Conservation (phyloP, 805 yeast species). For the Candida maesae region DNA sequence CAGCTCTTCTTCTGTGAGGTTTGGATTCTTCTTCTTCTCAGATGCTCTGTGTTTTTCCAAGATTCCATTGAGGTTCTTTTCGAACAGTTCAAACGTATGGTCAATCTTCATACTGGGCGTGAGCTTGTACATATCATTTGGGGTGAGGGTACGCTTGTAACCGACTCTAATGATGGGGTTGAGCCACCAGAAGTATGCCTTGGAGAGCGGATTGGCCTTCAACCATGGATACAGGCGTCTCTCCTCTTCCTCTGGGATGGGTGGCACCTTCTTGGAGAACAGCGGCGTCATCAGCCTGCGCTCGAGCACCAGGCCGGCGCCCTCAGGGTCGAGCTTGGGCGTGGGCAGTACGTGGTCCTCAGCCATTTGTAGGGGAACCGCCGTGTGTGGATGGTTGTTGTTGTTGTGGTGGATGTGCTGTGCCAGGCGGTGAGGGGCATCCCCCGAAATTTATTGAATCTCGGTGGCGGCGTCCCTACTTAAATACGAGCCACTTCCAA, state of each 20-base stretch:
- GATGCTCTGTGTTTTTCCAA: constrained; percentile 30
- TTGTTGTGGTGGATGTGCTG: too few species aligned
- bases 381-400: not conserved
- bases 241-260: constrained; percentile 49
- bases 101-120: constrained; percentile 42
- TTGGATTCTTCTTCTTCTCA: constrained; percentile 32
- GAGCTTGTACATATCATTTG: constrained; percentile 53
- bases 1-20: constrained; percentile 37
- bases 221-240: constrained; percentile 42
- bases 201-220: constrained; percentile 37
- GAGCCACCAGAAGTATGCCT: constrained; percentile 63
- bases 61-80: constrained; percentile 30
- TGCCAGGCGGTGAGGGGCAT: too few species aligned
- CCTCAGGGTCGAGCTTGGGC: constrained; percentile 7
- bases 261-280: constrained; percentile 42
- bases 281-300: constrained; percentile 33
- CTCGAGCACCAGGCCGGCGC: constrained; percentile 25
- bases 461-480: too few species aligned
- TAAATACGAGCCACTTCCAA: too few species aligned
- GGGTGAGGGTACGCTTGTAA: constrained; percentile 65
- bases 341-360: not conserved
- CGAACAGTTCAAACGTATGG: constrained; percentile 36
- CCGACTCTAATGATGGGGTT: constrained; percentile 60
- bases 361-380: too few species aligned
- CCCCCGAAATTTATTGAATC: too few species aligned